Conservation (phyloP, 345 rosid species). For the Eucalyptus paniculata region DNA sequence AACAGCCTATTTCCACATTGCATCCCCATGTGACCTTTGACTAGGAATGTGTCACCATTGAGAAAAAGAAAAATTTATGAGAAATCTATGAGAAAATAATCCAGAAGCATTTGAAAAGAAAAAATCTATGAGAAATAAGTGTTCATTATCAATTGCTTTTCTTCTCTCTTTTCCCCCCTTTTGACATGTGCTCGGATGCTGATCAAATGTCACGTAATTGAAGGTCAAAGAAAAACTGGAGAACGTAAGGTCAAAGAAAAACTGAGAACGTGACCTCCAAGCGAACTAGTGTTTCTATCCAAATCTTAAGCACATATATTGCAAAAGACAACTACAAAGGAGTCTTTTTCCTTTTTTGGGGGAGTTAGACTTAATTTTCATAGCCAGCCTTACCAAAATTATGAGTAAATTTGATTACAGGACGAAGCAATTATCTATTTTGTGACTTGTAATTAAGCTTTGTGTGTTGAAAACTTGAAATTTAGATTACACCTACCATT, state of each 20-base stretch:
- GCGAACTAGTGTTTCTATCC: not conserved
- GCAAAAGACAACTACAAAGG: not conserved
- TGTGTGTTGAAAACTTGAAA: not conserved
- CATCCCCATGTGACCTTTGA: not conserved
- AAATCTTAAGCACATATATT: not conserved
- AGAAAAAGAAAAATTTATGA: no score
- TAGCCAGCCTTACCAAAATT: not conserved
- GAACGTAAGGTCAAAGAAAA: not conserved
- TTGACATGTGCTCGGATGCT: not conserved
- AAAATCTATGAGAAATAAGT: not conserved
- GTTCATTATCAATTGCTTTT: no score
- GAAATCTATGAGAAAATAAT: no score
- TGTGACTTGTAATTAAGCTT: not conserved
- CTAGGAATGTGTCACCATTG: no score
- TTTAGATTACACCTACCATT: not conserved
- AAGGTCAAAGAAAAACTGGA: not conserved
- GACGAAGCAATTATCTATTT: not conserved
- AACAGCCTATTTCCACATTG: not conserved
- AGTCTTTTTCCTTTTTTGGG: not conserved
- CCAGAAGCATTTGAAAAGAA: not conserved
- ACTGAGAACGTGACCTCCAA: not conserved
- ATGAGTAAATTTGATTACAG: not conserved
- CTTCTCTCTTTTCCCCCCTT: not conserved
- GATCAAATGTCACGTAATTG: not conserved
- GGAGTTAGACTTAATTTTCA: not conserved